Conservation (phyloP, 192 early-diverging fungal species). For the Backusella morwellensis region DNA sequence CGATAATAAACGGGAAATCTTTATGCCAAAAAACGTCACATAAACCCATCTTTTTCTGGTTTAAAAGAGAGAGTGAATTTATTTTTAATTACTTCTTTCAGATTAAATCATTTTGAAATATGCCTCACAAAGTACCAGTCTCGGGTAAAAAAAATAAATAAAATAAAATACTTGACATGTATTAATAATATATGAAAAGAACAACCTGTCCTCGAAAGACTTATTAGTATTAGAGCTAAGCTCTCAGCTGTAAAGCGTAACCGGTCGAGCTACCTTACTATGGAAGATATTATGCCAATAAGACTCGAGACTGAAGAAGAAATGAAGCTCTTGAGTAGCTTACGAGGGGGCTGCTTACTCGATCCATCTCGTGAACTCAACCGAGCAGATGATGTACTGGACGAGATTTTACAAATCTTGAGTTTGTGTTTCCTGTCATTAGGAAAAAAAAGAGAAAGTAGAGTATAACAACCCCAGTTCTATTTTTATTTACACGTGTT, state of each 20-base stretch:
- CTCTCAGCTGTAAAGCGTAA: conserved; percentile 71
- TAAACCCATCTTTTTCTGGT: background rate
- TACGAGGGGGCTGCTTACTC: conserved; percentile 19
- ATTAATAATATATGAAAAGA: conserved; percentile 33
- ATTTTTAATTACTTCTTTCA: background rate
- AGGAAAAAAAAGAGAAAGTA: conserved; percentile 73
- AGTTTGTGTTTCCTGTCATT: conserved; percentile 72
- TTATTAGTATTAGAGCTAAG: conserved; percentile 63
- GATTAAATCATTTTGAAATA: background rate
- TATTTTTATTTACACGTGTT: background rate
- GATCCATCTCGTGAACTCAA: conserved; percentile 20
- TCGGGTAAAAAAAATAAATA: background rate
- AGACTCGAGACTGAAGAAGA: conserved; percentile 54
- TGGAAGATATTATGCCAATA: conserved; percentile 55
- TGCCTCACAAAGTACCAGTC: background rate
- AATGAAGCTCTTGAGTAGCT: conserved; percentile 37
- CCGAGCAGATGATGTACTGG: conserved; percentile 63
- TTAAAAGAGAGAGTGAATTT: background rate
- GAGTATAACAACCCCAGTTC: background rate
- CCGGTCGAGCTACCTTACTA: conserved; percentile 62
- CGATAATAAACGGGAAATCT: background rate
- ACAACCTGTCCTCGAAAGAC: conserved; percentile 54
- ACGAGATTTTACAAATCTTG: conserved; percentile 74
- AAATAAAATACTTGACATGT: background rate
- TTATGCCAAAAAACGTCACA: conserved; percentile 4